These are phyloP conservation scores for Pythium dissimile DNA, from an alignment of 352 stramenopile species.

Conservation along the genomic window DNA sequence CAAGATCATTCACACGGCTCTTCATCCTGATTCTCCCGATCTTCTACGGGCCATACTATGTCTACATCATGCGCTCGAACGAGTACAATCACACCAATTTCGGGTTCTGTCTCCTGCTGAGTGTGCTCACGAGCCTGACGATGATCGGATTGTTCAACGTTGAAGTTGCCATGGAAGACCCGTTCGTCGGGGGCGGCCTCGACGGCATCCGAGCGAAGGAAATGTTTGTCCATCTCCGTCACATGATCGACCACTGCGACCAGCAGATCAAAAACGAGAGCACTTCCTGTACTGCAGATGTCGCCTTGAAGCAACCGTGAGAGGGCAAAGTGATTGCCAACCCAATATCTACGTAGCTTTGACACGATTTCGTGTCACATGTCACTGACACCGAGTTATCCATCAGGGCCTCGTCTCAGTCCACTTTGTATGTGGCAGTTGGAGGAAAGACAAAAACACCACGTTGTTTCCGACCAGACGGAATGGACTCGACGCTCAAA, in stretches of 20 bases:
- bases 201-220: constrained; percentile 65
- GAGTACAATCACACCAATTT: constrained; percentile 61
- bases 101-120: constrained; percentile 70
- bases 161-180: constrained; percentile 80
- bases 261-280: constrained; percentile 26
- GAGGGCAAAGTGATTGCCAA: no score
- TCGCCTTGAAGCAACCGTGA: no score
- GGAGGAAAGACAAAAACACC: no score
- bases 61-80: constrained; percentile 63
- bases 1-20: constrained; percentile 77
- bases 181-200: constrained; percentile 63
- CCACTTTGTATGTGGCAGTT: no score
- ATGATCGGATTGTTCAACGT: constrained; percentile 90
- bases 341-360: no score
- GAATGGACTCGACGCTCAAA: no score
- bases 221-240: constrained; percentile 43
- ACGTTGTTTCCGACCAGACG: no score
- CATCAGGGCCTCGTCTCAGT: no score
- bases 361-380: no score
- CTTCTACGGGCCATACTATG: constrained; percentile 88
- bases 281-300: no score
- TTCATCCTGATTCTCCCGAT: constrained; percentile 83
- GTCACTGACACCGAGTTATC: no score
- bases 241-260: constrained; percentile 49
- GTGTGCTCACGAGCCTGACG: constrained; percentile 71